Evolutionary conservation across 768 basidiomycete species (phyloP), one percentile per base, ranked within the genome.

Genomic region (Macrolepiota fuliginosa): DNA sequence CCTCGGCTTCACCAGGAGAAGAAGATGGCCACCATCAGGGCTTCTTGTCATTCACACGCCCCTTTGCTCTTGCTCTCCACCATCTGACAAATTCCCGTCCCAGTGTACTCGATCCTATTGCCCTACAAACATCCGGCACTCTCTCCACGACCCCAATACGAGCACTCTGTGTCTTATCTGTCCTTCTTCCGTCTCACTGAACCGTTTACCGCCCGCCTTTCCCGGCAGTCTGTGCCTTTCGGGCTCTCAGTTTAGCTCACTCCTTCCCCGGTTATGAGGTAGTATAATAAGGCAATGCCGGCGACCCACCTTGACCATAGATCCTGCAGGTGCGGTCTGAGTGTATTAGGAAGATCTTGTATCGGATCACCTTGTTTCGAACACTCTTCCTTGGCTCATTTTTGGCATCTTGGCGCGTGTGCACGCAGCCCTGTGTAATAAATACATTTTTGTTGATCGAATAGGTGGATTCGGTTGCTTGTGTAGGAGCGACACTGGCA

Each of bases 191-290:
- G 45, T 29, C 17, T 5, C 56, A 49, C 42, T 47, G 45, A 37
- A 27, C 32, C 57, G 40, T 37, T 56, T 58, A 17, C 53, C 58
- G 22, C 32, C 37, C 25, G 24, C 32, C 37, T n/a, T 58, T 55
- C 25, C 56, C 54, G 35, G 50, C 13, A 17, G 46, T 50, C 57
- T 67, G 36, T 64, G 46, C 27, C 64, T 61, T 62, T 19, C 61
- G 22, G 55, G 55, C 52, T 45, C 45, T 61, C 35, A 63, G 62
- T 54, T 51, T 52, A 27, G 15, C 50, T 59, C 25, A 17, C 9
- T 5, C 37, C 19, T 25, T 39, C 36, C 46, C 45, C 11, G 42
- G 42, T 6, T 40, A 37, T 32, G 25, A 52, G 39, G 42, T 52
- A 52, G 58, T 19, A 27, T 53, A 59, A 42, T 52, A 42, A 42